Conservation (phyloP, 2,329 filamentous ascomycete genomes). For the Arthrobotrys conoides region DNA sequence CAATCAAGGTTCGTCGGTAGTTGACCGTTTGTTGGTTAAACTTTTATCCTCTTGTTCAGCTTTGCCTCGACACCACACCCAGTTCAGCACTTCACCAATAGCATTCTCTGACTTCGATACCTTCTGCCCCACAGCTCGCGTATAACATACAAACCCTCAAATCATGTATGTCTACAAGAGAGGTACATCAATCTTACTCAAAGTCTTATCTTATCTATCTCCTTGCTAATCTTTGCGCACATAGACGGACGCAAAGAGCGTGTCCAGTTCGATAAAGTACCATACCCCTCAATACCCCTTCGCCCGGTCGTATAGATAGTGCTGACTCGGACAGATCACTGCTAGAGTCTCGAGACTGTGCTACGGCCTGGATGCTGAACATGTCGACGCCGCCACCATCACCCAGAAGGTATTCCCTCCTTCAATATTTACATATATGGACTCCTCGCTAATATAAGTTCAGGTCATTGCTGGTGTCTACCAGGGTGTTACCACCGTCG, state of each 20-base stretch:
- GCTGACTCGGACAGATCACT: conserved; percentile 77
- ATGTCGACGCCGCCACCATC: conserved; percentile 97
- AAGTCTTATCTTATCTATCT: conserved; percentile 10
- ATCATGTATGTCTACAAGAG: conserved; percentile 77
- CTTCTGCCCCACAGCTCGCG: conserved; percentile 4
- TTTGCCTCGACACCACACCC: background rate
- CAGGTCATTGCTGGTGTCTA: conserved; percentile 97
- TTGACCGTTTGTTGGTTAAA: conserved; percentile 38
- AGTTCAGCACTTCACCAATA: background rate
- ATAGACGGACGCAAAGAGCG: conserved; percentile 99
- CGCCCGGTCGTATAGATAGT: background rate
- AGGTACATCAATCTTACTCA: conserved; percentile 68
- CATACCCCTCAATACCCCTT: background rate
- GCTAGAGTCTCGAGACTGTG: conserved; percentile 96
- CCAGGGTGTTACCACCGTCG: conserved; percentile 94
- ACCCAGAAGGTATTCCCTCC: conserved; percentile 79
- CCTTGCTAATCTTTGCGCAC: conserved; percentile 35
- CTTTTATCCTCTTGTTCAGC: conserved; percentile 15
- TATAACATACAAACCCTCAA: conserved; percentile 14
- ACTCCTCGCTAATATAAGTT: background rate
- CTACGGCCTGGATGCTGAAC: conserved; percentile 94
- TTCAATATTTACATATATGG: background rate
- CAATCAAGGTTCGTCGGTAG: conserved; percentile 29
- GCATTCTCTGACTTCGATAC: conserved; percentile 29
- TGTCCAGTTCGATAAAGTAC: conserved; percentile 93